These are phyloP conservation scores for Kalaharituber pfeilii DNA, from an alignment of 2,329 filamentous ascomycete genomes.

Conservation along the genomic window DNA sequence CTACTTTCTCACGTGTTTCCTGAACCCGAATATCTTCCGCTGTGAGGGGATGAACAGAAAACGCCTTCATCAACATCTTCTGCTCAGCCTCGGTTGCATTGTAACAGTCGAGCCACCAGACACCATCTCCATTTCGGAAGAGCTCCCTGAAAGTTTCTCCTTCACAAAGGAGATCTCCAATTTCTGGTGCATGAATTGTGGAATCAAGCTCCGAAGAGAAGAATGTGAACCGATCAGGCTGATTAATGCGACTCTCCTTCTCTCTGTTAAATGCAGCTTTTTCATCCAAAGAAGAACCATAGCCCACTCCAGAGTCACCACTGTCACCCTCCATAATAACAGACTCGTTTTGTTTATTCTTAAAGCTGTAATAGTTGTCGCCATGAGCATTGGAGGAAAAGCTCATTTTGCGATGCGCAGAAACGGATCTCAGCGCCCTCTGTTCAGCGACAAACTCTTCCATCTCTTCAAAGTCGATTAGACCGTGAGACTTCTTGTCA, in stretches of 20 bases:
- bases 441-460: constrained; percentile 68
- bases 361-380: constrained; percentile 1
- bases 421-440: constrained; percentile 29
- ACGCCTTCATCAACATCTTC: constrained; percentile 74
- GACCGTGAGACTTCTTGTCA: constrained; percentile 60
- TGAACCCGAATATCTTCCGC: constrained; percentile 92
- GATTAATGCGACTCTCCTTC: constrained; percentile 27
- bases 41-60: constrained; percentile 86
- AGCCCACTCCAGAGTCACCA: constrained; percentile 8
- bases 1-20: constrained; percentile 94
- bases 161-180: constrained; percentile 74
- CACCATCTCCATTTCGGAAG: constrained; percentile 61
- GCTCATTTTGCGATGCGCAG: constrained; percentile 21
- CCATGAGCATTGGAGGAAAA: not conserved
- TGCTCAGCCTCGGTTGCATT: constrained; percentile 81
- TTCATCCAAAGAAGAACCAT: constrained; percentile 7
- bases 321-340: not conserved
- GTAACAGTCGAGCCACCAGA: constrained; percentile 98
- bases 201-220: constrained; percentile 92
- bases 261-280: not conserved
- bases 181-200: constrained; percentile 75
- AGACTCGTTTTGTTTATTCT: too few species aligned
- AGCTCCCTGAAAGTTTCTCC: constrained; percentile 80
- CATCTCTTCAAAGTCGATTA: constrained; percentile 79
- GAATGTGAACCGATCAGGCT: constrained; percentile 78